Evolutionary conservation across 768 basidiomycete species (phyloP), one percentile per base, ranked within the genome.

Genomic region (Mycena maculata): DNA sequence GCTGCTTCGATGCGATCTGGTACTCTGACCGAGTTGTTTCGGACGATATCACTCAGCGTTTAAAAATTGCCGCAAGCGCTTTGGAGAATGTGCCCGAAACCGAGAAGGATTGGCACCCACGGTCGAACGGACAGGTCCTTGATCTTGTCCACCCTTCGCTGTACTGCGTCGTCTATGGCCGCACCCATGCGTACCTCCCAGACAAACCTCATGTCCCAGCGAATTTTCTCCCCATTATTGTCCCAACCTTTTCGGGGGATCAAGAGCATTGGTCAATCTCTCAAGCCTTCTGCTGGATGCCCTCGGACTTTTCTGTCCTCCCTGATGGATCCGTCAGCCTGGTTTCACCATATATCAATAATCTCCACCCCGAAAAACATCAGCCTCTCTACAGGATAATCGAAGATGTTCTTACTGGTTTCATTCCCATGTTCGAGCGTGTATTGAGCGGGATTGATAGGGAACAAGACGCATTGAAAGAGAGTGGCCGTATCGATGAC

Each of bases 131-230:
- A 7, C 68, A 70, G 42, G 68, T 70, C 23, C 64, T 70, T 13
- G 68, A 70, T 25, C 68, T 70, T n/a, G 79, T 85, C 3, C 82
- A 86, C 58, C 85, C 85, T 30, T 81, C 83, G 1, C 72, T 85
- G 4, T 85, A 77, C 70, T 79, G 79, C 30, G 63, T 84, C 5
- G 77, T 80, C 1, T 83, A 84, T 63, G 79, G 76, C 11, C 74
- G 74, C 25, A 79, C 78, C 2, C 70, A 75, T 44, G 41, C 64
- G 6, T 62, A 61, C 30, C 39, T 65, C 1, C 56, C 58, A 6
- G 62, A 30, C 1, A 49, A 58, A 45, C 47, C 49, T 11, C 69
- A 49, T 10, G 27, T 44, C 47, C 23, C 60, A 11, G 31, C 54
- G 2, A 65, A 70, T 41, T 63, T 70, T 42, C 59, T 65, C 15